phyloP scores from a whole-genome alignment of 1,284 basidiomycete genomes.

The Irpex sp. region DNA sequence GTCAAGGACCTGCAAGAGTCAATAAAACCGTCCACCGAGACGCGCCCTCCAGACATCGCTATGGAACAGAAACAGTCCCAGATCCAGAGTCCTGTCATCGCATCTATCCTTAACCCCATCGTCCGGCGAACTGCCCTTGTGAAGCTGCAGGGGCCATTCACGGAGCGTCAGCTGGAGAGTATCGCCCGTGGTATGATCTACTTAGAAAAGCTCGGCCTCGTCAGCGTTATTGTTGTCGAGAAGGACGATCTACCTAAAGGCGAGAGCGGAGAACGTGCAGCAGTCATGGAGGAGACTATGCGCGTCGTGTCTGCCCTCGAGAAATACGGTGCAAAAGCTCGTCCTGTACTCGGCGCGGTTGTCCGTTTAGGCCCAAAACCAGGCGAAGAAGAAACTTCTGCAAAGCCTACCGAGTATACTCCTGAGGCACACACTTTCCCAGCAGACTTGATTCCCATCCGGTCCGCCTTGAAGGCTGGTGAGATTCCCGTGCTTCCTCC shows the following conservation, averaged over 20 bases:
- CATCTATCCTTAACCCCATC: conserved; percentile 84
- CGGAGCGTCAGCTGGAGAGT: conserved; percentile 91
- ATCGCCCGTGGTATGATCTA: conserved; percentile 93
- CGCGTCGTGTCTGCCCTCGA: conserved; percentile 84
- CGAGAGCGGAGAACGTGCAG: conserved; percentile 61
- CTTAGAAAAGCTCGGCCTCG: conserved; percentile 92
- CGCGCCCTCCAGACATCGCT: conserved; percentile 23
- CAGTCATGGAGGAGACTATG: conserved; percentile 73
- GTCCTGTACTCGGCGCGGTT: conserved; percentile 86
- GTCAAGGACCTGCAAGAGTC: not conserved
- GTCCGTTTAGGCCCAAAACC: conserved; percentile 81
- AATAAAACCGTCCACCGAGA: not conserved
- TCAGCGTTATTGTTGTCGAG: conserved; percentile 94
- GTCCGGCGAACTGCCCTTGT: conserved; percentile 87
- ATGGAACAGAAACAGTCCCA: conserved; percentile 13
- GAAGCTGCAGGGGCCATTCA: conserved; percentile 97
- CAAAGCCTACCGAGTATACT: conserved; percentile 32
- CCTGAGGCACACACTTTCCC: conserved; percentile 77
- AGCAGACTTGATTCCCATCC: conserved; percentile 77
- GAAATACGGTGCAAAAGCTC: conserved; percentile 79
- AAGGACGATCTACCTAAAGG: conserved; percentile 74
- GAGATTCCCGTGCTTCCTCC: conserved; percentile 98
- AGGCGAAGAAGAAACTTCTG: conserved; percentile 35
- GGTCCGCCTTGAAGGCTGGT: conserved; percentile 84
- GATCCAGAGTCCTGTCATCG: conserved; percentile 56